phyloP scores from a whole-genome alignment of 306 rosid genomes.

The Vigna hirtella region DNA sequence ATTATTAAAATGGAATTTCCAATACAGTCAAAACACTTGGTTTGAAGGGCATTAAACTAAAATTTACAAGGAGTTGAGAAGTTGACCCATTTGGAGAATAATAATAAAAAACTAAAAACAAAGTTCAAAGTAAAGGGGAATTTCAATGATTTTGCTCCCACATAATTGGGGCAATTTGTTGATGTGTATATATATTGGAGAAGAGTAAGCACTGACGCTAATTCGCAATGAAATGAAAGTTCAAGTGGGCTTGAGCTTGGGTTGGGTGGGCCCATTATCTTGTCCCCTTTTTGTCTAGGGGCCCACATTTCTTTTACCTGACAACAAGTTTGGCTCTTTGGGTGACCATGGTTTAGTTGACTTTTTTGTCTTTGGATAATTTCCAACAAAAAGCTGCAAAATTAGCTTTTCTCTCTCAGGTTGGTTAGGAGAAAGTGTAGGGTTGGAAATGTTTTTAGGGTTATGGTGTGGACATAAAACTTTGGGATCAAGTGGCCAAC shows the following conservation, averaged over 20 bases:
- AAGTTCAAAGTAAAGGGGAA: conserved; percentile 37
- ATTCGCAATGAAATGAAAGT: background rate
- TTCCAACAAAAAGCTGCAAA: conserved; percentile 40
- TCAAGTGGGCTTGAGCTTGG: conserved; percentile 53
- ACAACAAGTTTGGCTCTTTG: conserved; percentile 15
- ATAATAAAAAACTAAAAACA: background rate
- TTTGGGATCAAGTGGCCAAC: conserved; percentile 25
- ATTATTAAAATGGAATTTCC: background rate
- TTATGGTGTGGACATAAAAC: background rate
- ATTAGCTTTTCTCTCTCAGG: background rate
- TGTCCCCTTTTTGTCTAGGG: conserved; percentile 45
- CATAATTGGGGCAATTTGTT: conserved; percentile 46
- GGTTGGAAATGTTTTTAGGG: background rate
- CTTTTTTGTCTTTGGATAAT: conserved; percentile 42
- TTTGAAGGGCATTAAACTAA: background rate
- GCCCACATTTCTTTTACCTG: conserved; percentile 47
- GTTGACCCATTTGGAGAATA: background rate
- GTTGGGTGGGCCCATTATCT: conserved; percentile 52
- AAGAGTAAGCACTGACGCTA: conserved; percentile 35
- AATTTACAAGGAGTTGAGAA: background rate
- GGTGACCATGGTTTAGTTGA: conserved; percentile 33
- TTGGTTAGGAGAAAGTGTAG: background rate
- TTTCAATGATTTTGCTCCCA: conserved; percentile 55
- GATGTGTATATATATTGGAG: conserved; percentile 3
- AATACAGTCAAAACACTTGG: background rate